Percentiles rank a stretch among this genome's conserved stretches.
Conservation (phyloP, 2,329 filamentous ascomycete species). For the Claviceps paspali region DNA sequence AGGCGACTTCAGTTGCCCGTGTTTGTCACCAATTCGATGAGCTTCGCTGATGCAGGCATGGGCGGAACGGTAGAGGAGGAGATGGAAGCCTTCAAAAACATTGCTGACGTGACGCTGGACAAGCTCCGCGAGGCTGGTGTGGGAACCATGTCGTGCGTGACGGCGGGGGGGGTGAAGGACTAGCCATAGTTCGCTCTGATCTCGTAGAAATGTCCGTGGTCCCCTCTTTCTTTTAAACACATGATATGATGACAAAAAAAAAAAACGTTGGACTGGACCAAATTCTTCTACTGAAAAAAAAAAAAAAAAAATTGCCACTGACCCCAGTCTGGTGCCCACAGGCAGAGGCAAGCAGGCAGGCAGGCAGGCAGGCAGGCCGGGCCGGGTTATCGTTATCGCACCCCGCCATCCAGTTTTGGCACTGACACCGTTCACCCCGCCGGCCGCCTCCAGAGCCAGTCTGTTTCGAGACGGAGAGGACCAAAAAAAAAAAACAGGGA, state of each 20-base stretch:
- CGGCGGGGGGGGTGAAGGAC: too few species aligned
- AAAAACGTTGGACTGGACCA: too few species aligned
- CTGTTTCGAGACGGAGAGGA: not conserved
- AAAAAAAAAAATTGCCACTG: too few species aligned
- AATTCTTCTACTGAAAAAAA: too few species aligned
- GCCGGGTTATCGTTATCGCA: constrained; percentile 26
- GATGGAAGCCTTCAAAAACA: constrained; percentile 68
- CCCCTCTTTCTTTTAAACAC: too few species aligned
- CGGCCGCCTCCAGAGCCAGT: constrained; percentile 3
- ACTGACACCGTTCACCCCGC: constrained; percentile 3
- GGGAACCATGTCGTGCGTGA: constrained; percentile 1
- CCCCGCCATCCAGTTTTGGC: constrained; percentile 15
- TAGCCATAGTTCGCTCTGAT: too few species aligned
- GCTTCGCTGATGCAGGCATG: constrained; percentile 55
- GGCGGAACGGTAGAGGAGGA: constrained; percentile 83
- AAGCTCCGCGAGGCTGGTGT: constrained; percentile 12
- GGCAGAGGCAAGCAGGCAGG: too few species aligned
- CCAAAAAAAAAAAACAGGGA: not conserved
- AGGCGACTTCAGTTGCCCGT: constrained; percentile 55
- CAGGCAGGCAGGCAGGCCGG: constrained; percentile 1
- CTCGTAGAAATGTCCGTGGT: too few species aligned
- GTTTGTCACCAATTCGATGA: constrained; percentile 86
- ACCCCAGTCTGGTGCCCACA: too few species aligned
- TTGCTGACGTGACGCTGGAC: constrained; percentile 49
- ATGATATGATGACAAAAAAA: too few species aligned